These are phyloP conservation scores for Coniferiporia weirii DNA, from an alignment of 1,284 basidiomycete species.

Conservation along the genomic window DNA sequence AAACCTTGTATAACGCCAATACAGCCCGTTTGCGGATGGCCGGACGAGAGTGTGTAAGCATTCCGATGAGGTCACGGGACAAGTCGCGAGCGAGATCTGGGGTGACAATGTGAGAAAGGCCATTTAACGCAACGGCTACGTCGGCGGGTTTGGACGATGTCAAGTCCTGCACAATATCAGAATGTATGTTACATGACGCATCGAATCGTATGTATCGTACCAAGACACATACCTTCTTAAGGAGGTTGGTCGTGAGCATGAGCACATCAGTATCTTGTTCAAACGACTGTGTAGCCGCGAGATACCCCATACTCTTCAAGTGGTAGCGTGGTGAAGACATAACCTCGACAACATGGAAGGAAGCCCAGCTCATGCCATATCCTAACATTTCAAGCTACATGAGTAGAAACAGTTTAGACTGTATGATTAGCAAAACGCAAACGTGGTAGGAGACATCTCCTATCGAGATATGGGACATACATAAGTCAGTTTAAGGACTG, in stretches of 20 bases:
- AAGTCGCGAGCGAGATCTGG: conserved; percentile 87
- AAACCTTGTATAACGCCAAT: conserved; percentile 73
- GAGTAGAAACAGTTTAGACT: not conserved
- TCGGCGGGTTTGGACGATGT: conserved; percentile 67
- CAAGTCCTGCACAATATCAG: conserved; percentile 80
- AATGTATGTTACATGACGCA: not conserved
- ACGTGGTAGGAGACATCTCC: not conserved
- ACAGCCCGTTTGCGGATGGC: conserved; percentile 88
- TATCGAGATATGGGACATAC: conserved; percentile 45
- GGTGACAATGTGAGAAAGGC: conserved; percentile 85
- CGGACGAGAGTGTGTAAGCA: conserved; percentile 89
- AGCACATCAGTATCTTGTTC: conserved; percentile 93
- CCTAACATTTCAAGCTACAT: conserved; percentile 87
- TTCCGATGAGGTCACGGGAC: conserved; percentile 78
- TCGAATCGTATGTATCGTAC: not conserved
- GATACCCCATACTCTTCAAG: conserved; percentile 93
- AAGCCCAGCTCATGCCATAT: conserved; percentile 85
- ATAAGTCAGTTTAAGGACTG: conserved; percentile 94
- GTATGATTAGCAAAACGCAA: not conserved
- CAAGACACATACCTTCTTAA: conserved; percentile 82
- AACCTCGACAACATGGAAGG: conserved; percentile 95
- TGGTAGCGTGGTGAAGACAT: conserved; percentile 93
- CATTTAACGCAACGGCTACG: conserved; percentile 79
- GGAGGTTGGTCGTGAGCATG: conserved; percentile 94
- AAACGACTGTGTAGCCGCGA: conserved; percentile 92